phyloP scores from a whole-genome alignment of 2,329 filamentous ascomycete genomes.

The Colletotrichum acutatum region DNA sequence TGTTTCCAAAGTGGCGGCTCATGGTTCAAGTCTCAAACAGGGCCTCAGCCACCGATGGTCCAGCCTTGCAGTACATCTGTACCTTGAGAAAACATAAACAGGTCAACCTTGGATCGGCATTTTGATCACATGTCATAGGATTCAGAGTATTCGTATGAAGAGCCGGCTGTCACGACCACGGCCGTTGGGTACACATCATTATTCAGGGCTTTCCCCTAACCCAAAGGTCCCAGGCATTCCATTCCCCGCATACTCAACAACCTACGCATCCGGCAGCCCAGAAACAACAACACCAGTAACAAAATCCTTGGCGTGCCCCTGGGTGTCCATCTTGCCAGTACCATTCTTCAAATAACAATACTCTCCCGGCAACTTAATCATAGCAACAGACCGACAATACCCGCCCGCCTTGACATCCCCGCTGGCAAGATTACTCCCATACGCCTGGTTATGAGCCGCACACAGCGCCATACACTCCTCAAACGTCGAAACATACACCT shows the following conservation, averaged over 20 bases:
- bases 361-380: conserved; percentile 36
- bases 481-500: conserved; percentile 36
- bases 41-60: too few relatives aligned
- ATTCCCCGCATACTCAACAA: neutral
- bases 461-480: conserved; percentile 38
- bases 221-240: neutral
- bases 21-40: too few relatives aligned
- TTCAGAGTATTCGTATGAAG: too few relatives aligned
- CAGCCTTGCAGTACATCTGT: too few relatives aligned
- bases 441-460: conserved; percentile 32
- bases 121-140: too few relatives aligned
- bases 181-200: too few relatives aligned
- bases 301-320: conserved; percentile 14
- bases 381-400: conserved; percentile 33
- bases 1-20: too few relatives aligned
- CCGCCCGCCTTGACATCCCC: conserved; percentile 14
- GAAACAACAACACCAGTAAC: conserved; percentile 32
- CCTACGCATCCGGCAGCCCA: neutral
- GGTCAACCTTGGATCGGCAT: too few relatives aligned
- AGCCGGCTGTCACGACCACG: too few relatives aligned
- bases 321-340: conserved; percentile 34
- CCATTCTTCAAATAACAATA: conserved; percentile 40
- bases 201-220: too few relatives aligned
- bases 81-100: too few relatives aligned
- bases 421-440: conserved; percentile 7